A percentile compares a stretch with the other conserved stretches of the same genome.
Evolutionary conservation across 75 land plant genomes (phyloP).

Genomic region (Selaginella moellendorffii): DNA sequence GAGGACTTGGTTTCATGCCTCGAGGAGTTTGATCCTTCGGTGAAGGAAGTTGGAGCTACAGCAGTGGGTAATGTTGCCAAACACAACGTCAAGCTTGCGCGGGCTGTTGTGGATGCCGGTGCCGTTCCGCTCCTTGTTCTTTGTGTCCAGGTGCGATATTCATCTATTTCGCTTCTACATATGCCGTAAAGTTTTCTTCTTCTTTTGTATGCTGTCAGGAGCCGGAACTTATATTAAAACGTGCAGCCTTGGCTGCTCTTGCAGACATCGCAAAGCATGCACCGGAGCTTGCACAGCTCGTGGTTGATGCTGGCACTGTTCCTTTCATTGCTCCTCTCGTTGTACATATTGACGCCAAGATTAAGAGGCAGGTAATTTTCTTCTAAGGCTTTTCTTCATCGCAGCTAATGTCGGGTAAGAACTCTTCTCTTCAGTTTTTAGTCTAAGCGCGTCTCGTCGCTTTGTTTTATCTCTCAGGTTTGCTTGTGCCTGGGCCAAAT

Average conservation of each 20-base stretch:
- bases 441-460: no score
- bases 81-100: slow-evolving; percentile 19
- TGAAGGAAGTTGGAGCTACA: slow-evolving; percentile 23
- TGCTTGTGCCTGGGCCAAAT: slow-evolving; percentile 14
- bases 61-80: slow-evolving; percentile 23
- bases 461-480: slow-evolving; percentile 14
- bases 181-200: no score
- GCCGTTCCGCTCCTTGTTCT: slow-evolving; percentile 14
- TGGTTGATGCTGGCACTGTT: slow-evolving; percentile 20
- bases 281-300: slow-evolving; percentile 19
- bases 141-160: slow-evolving; percentile 17
- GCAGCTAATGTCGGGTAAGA: no score
- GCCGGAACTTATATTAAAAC: slow-evolving; percentile 13
- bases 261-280: slow-evolving; percentile 28
- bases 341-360: slow-evolving; percentile 15
- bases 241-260: slow-evolving; percentile 8
- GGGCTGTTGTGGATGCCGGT: slow-evolving; percentile 16
- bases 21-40: slow-evolving; percentile 24
- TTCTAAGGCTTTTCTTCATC: background rate
- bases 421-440: no score
- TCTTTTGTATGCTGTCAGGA: slow-evolving; percentile 12
- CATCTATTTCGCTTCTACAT: no score
- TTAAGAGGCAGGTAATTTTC: slow-evolving; percentile 21
- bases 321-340: slow-evolving; percentile 16
- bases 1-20: slow-evolving; percentile 14